Percentiles rank a stretch among this genome's conserved stretches.
phyloP scores from a whole-genome alignment of 1,284 basidiomycete species.

The Cryptococcus sp. region DNA sequence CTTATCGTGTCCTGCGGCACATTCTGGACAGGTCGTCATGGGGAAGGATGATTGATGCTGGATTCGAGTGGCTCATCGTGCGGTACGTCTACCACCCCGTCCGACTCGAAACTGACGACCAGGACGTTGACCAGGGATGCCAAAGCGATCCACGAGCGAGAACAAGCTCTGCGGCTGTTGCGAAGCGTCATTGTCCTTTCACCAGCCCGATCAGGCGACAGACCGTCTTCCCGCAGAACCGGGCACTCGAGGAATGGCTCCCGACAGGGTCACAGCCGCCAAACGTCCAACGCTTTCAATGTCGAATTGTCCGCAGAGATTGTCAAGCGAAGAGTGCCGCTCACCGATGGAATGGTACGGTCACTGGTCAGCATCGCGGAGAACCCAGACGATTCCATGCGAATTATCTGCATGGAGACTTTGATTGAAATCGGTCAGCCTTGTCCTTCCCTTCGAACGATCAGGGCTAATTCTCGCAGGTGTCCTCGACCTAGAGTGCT shows the following conservation, averaged over 20 bases:
- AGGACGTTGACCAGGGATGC: conserved; percentile 81
- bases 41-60: conserved; percentile 37
- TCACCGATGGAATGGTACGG: conserved; percentile 67
- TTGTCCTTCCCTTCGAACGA: no score
- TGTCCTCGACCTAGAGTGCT: conserved; percentile 76
- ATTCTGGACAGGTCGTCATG: conserved; percentile 58
- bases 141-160: conserved; percentile 73
- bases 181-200: conserved; percentile 63
- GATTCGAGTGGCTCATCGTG: conserved; percentile 84
- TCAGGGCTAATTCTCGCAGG: conserved; percentile 54
- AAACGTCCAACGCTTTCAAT: background rate
- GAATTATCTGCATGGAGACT: conserved; percentile 78
- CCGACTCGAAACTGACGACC: background rate
- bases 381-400: conserved; percentile 83
- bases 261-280: background rate
- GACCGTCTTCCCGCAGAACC: background rate
- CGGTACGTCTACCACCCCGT: conserved; percentile 52
- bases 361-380: conserved; percentile 89
- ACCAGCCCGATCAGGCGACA: conserved; percentile 2
- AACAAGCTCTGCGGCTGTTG: conserved; percentile 89
- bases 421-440: conserved; percentile 89
- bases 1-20: conserved; percentile 81
- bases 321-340: conserved; percentile 19
- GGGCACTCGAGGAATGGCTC: conserved; percentile 5
- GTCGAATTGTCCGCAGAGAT: conserved; percentile 6